A percentile compares a stretch with the other conserved stretches of the same genome.
These are phyloP conservation scores for Chaetoceros tenuissimus DNA, from an alignment of 108 stramenopile genomes.

Conservation along the genomic window DNA sequence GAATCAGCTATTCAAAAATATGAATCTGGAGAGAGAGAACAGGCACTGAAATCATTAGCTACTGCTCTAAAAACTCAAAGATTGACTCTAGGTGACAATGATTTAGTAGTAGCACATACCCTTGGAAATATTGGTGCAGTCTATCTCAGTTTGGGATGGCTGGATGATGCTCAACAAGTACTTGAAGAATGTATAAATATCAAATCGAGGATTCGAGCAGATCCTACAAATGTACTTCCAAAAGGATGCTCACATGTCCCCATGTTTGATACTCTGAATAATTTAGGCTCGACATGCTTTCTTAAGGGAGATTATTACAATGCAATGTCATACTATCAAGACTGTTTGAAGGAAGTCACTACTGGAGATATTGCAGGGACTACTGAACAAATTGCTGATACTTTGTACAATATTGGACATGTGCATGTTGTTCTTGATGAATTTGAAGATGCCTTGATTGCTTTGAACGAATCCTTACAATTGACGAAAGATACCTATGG, in stretches of 20 bases:
- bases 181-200: slow-evolving; percentile 12
- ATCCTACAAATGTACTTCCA: slow-evolving; percentile 1
- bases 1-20: slow-evolving; percentile 12
- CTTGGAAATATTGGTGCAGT: slow-evolving; percentile 22
- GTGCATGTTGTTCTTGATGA: slow-evolving; percentile 36
- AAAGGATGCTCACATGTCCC: not conserved
- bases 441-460: slow-evolving; percentile 26
- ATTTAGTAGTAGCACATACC: slow-evolving; percentile 15
- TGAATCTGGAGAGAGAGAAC: slow-evolving; percentile 2
- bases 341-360: slow-evolving; percentile 11
- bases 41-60: slow-evolving; percentile 18
- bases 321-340: slow-evolving; percentile 14
- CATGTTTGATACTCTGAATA: slow-evolving; percentile 25
- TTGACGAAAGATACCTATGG: slow-evolving; percentile 18
- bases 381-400: slow-evolving; percentile 29
- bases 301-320: slow-evolving; percentile 12
- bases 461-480: slow-evolving; percentile 16
- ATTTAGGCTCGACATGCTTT: slow-evolving; percentile 18
- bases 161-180: slow-evolving; percentile 8
- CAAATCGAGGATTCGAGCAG: slow-evolving; percentile 4
- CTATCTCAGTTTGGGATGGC: slow-evolving; percentile 11
- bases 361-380: not conserved
- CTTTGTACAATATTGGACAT: slow-evolving; percentile 52
- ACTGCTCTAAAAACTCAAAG: slow-evolving; percentile 16
- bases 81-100: slow-evolving; percentile 6